Conservation (phyloP, 2,329 filamentous ascomycete species). For the Aspergillus jensenii region DNA sequence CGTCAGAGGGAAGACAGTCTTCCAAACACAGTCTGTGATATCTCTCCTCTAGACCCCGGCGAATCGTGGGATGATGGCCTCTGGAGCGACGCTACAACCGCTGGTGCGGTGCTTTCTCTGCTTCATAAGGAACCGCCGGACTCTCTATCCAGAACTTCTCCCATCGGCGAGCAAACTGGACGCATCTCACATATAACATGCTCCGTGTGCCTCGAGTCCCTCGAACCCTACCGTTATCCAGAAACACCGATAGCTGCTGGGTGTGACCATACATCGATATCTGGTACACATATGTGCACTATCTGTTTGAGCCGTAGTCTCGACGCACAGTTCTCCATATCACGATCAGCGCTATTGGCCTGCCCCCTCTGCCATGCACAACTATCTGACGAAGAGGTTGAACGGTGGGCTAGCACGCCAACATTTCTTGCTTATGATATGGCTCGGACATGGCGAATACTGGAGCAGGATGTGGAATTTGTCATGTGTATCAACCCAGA, state of each 20-base stretch:
- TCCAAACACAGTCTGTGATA: neutral
- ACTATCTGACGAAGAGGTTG: slow-evolving; percentile 16
- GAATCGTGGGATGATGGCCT: neutral
- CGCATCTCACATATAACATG: slow-evolving; percentile 7
- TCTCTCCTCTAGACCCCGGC: neutral
- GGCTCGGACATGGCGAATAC: slow-evolving; percentile 13
- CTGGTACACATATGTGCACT: slow-evolving; percentile 14
- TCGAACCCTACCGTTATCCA: slow-evolving; percentile 10
- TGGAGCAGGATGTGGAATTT: slow-evolving; percentile 20
- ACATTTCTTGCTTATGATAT: slow-evolving; percentile 17
- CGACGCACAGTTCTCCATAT: slow-evolving; percentile 14
- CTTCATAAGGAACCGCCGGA: slow-evolving; percentile 15
- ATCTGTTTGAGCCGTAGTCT: slow-evolving; percentile 17
- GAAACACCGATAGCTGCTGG: slow-evolving; percentile 13
- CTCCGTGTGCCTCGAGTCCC: slow-evolving; percentile 13
- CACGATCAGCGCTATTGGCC: slow-evolving; percentile 1
- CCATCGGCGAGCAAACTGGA: neutral
- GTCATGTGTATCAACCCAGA: slow-evolving; percentile 14
- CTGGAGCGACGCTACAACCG: slow-evolving; percentile 20
- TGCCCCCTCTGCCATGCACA: slow-evolving; percentile 18
- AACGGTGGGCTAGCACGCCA: slow-evolving; percentile 16
- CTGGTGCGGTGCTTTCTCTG: slow-evolving; percentile 17
- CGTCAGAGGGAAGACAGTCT: neutral
- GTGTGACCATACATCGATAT: slow-evolving; percentile 16
- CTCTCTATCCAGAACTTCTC: neutral